Evolutionary conservation across 805 yeast species (phyloP).

Genomic region (Allodekkera sacchari): DNA sequence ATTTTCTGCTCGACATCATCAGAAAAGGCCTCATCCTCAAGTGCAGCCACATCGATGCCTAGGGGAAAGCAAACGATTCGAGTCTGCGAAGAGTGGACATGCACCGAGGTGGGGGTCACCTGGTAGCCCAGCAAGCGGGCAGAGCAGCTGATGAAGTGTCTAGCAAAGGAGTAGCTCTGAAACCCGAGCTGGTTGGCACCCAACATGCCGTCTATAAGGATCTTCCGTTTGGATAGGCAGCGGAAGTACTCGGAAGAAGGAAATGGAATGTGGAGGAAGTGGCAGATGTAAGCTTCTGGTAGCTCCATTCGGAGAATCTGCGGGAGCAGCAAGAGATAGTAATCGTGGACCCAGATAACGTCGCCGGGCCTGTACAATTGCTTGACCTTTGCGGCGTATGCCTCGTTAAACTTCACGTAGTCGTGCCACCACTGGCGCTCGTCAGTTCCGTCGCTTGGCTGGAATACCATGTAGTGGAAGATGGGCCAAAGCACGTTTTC

Average conservation of each 20-base stretch:
- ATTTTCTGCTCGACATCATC: constrained; percentile 53
- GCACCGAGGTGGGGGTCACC: constrained; percentile 45
- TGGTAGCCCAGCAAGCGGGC: constrained; percentile 83
- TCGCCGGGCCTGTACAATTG: constrained; percentile 80
- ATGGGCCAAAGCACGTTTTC: constrained; percentile 92
- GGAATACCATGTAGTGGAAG: constrained; percentile 83
- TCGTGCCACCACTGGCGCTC: constrained; percentile 77
- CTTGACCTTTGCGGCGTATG: constrained; percentile 72
- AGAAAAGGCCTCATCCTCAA: constrained; percentile 55
- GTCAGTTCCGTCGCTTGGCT: constrained; percentile 57
- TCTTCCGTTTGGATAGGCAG: constrained; percentile 74
- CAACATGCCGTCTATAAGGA: constrained; percentile 81
- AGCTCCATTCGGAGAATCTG: constrained; percentile 72
- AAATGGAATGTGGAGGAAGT: constrained; percentile 85
- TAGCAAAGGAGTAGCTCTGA: constrained; percentile 77
- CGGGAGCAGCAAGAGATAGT: constrained; percentile 73
- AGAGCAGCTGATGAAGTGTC: constrained; percentile 89
- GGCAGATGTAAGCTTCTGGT: constrained; percentile 67
- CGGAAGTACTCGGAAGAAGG: constrained; percentile 92
- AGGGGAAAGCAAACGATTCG: constrained; percentile 73
- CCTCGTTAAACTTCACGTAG: constrained; percentile 85
- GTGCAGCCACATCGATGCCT: constrained; percentile 73
- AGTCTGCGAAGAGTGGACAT: constrained; percentile 71
- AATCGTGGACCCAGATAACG: constrained; percentile 88
- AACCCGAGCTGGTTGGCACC: constrained; percentile 84